Base-by-base conservation (phyloP, 1,284 basidiomycete species). In the Cryptococcus wingfieldii region DNA sequence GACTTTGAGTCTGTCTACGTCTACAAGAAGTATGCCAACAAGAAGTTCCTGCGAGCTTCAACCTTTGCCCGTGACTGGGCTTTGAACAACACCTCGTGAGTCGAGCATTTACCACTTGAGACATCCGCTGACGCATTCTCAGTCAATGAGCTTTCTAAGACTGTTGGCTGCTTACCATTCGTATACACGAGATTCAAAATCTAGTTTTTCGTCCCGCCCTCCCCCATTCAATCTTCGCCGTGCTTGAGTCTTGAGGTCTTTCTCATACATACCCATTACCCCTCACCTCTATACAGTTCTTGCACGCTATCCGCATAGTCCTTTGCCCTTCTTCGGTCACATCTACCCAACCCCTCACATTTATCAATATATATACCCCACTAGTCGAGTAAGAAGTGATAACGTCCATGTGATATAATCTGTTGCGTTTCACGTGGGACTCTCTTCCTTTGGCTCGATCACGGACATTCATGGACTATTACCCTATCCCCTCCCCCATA, bases 1-100 rank as follows among this genome's bases (percentile, higher is more conserved):
- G 84, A 84, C 60, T 98, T 98, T 75, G 83, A 86, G 41, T 82
- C 85, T 54, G 86, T 88, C 68, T 93, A 94, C 76, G 88, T 96
- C 37, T 96, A 86, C 84, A 89, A 89, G 80, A 98, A 99, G 81
- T 99, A 98, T 76, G 86, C 91, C 52, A 86, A 90, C 83, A 95
- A 94, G 84, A 92, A 93, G 80, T 96, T 94, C 83, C 84, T 97
- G 71, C 90, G 93, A 76, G 93, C 81, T 12, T 78, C 76, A 43
- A 77, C 78, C 28, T 82, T 80, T 63, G 81, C 81, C 0, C 63
- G 80, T 48, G 79, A 81, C 64, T 81, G 80, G 80, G 80, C 79
- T 13, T 62, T 64, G 48, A 72, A 53, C 59, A 52, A 72, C 61
- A 61, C 66, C 19, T 28, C 27, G 46, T 47, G 23, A 31, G 47